Evolutionary conservation across 768 basidiomycete genomes (phyloP), one percentile per base, ranked within the genome.

Genomic region (Mycena kentingensis): DNA sequence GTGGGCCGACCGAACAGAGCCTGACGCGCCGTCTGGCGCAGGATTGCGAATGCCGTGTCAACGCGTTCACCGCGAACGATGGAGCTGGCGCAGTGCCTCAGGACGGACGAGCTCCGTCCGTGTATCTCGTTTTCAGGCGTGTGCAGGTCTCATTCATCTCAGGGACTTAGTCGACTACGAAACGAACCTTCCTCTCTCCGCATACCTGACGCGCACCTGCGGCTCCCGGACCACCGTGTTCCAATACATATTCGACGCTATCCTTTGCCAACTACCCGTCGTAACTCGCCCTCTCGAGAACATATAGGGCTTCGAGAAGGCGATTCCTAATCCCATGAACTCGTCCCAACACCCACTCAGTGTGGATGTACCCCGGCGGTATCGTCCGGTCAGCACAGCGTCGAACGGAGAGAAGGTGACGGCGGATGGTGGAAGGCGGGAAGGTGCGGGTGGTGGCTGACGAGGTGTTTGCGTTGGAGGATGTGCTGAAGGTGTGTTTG

Each of bases 91-190:
- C 31, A 51, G 49, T 49, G 48, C 28, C 52, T 58, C 0, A 53
- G 57, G 6, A 53, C 57, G 13, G 57, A 58, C 29, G 52, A 58
- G 46, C 42, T 50, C n/a, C n/a, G n/a, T n/a, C n/a, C n/a, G n/a
- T n/a, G n/a, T n/a, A n/a, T n/a, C n/a, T n/a, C n/a, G n/a, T n/a
- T n/a, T n/a, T n/a, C n/a, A n/a, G n/a, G n/a, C n/a, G n/a, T n/a
- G n/a, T n/a, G n/a, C n/a, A n/a, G n/a, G n/a, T n/a, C n/a, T n/a
- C n/a, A n/a, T n/a, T n/a, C n/a, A n/a, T n/a, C n/a, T 24, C 12
- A 16, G 5, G 22, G 36, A 50, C 49, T 47, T 51, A 16, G 52
- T 58, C 6, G 53, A 58, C 15, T 58, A 58, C 37, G 53, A 53
- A 34, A 34, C 35, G 13, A 44, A 58, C 44, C 29, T 22, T 2